These are phyloP conservation scores for Pythium aphanidermatum DNA, from an alignment of 352 stramenopile species.

Conservation along the genomic window DNA sequence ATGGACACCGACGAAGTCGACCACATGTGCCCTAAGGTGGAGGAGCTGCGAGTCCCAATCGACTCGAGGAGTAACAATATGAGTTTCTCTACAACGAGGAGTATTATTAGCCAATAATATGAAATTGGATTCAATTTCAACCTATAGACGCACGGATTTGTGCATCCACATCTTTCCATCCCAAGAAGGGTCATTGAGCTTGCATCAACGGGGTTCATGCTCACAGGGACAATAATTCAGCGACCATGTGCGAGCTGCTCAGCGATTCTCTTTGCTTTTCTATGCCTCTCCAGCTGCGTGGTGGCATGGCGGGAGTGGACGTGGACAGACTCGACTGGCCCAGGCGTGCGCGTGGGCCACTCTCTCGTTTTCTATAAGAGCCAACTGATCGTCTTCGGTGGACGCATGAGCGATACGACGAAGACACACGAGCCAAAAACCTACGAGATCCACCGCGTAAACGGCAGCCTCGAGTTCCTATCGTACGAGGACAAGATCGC, in stretches of 20 bases:
- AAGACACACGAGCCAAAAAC: conserved; percentile 87
- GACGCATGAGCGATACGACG: conserved; percentile 86
- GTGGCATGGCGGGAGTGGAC: conserved; percentile 83
- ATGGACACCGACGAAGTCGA: not conserved
- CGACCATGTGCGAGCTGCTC: too few species aligned
- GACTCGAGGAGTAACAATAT: too few species aligned
- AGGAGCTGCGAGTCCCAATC: not conserved
- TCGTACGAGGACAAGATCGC: conserved; percentile 86
- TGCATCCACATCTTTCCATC: too few species aligned
- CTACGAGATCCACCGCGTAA: conserved; percentile 79
- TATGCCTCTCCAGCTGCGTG: not conserved
- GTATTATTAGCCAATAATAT: too few species aligned
- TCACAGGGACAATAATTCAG: too few species aligned
- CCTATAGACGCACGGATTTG: too few species aligned
- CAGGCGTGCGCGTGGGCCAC: conserved; percentile 75
- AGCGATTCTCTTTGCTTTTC: not conserved
- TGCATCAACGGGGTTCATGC: too few species aligned
- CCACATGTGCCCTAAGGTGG: not conserved
- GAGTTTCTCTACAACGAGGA: too few species aligned
- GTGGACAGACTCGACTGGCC: conserved; percentile 50
- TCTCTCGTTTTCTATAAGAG: conserved; percentile 83
- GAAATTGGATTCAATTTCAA: too few species aligned
- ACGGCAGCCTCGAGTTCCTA: conserved; percentile 81
- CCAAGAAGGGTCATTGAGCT: too few species aligned
- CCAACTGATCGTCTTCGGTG: conserved; percentile 89